Evolutionary conservation across 1,284 basidiomycete species (phyloP), one percentile per base, ranked within the genome.

Genomic region (Agaricales sp.): DNA sequence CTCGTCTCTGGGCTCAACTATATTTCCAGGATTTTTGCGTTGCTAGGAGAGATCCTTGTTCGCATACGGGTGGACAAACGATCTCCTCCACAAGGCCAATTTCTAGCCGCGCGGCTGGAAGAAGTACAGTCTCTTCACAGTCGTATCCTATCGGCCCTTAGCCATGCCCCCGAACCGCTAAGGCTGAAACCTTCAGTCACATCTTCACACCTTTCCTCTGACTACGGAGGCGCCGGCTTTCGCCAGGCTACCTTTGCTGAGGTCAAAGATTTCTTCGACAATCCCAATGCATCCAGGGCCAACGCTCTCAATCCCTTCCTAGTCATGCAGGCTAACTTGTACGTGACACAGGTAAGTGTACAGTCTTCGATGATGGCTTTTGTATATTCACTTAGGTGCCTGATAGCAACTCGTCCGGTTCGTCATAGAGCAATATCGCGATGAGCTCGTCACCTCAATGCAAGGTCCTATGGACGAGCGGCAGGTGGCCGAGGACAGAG

Each of bases 321-420:
- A 41, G 89, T 92, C 45, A 87, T 90, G 76, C 89, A 92, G 63
- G 85, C 85, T 25, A 92, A 92, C 59, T 69, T 92, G 39, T 92
- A 87, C 59, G 89, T 92, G 54, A 92, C 89, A 13, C 88, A 91
- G 74, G 86, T 83, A 56, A 49, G 70, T 56, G 16, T 25, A 43
- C 49, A 43, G 48, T n/a, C 46, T 47, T 47, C 55, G 21, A 47
- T 4, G 20, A 35, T 48, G 46, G 41, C 18, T 16, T 21, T 50
- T 26, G 25, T 50, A 50, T 45, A 47, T 43, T 51, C 37, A 47
- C 39, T 39, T 45, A 45, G 37, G 43, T 30, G 26, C 26, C 49
- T 50, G 55, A 37, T 57, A 92, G 87, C 89, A 92, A 88, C 78
- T 92, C 51, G 87, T 88, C 51, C 84, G 90, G 50, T 92, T 90